Percentiles rank a stretch among this genome's conserved stretches.
Conservation (phyloP, 2,329 filamentous ascomycete species). For the Fusarium compactum region DNA sequence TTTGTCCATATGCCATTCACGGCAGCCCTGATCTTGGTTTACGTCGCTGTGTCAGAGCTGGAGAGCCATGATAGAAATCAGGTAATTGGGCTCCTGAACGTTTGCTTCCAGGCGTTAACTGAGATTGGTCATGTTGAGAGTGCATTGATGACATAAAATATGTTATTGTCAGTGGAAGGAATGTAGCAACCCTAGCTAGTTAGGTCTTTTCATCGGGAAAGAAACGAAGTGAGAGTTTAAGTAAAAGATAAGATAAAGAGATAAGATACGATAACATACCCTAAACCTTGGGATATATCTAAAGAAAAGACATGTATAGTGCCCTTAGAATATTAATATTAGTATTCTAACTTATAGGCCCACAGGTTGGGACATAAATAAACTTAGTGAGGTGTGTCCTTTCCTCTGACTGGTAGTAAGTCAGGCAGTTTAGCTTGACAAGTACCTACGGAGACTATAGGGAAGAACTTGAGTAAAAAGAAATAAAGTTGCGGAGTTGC, state of each 20-base stretch:
- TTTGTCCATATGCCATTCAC: background rate
- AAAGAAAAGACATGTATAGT: no score
- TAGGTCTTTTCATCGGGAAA: background rate
- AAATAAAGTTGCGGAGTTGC: no score
- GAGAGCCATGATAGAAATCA: background rate
- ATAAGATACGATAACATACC: no score
- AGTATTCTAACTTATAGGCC: no score
- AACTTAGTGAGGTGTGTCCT: no score
- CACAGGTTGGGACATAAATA: no score
- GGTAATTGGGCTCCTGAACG: background rate
- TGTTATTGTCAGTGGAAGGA: background rate
- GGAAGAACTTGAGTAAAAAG: no score
- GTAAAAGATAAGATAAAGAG: background rate
- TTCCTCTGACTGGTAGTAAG: no score
- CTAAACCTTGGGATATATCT: no score
- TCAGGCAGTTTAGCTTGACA: no score
- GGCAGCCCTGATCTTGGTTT: background rate
- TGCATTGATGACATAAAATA: background rate
- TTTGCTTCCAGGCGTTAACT: background rate
- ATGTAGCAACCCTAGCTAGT: background rate
- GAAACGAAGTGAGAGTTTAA: background rate
- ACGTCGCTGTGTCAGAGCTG: background rate
- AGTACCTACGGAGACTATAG: no score
- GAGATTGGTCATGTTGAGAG: background rate
- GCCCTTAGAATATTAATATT: no score